Conservation (phyloP, 2,329 filamentous ascomycete genomes). For the Xylaria sp. region DNA sequence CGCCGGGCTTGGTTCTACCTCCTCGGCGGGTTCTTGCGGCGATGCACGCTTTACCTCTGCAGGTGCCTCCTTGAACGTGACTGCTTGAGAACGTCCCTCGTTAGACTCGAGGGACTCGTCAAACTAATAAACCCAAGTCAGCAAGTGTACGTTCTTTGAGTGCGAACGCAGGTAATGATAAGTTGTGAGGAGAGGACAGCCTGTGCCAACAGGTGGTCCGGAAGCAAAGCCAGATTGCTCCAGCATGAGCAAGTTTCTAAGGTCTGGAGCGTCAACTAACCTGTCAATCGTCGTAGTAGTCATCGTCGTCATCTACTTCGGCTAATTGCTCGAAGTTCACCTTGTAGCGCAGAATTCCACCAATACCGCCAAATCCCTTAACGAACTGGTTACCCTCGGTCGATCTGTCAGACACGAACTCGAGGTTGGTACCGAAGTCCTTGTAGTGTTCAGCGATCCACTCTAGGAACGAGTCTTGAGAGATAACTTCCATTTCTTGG, state of each 20-base stretch:
- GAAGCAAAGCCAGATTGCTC: constrained; percentile 16
- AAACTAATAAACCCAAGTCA: constrained; percentile 79
- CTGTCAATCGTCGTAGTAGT: constrained; percentile 76
- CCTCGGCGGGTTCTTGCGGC: constrained; percentile 50
- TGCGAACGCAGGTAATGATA: not conserved
- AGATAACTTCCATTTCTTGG: constrained; percentile 93
- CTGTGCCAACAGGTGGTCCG: constrained; percentile 6
- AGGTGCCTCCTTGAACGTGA: constrained; percentile 47
- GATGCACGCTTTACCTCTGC: constrained; percentile 48
- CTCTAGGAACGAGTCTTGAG: constrained; percentile 93
- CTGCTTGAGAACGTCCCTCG: constrained; percentile 82
- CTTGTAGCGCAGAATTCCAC: constrained; percentile 97
- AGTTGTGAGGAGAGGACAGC: not conserved
- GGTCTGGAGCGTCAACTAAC: constrained; percentile 33
- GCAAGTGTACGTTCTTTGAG: constrained; percentile 21
- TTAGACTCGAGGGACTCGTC: constrained; percentile 77
- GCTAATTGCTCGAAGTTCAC: constrained; percentile 99
- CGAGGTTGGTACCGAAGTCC: constrained; percentile 92
- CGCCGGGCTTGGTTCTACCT: constrained; percentile 31
- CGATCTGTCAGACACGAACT: constrained; percentile 97
- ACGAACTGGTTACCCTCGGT: constrained; percentile 99
- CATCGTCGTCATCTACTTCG: constrained; percentile 87
- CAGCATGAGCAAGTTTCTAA: constrained; percentile 22
- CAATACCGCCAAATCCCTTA: constrained; percentile 98
- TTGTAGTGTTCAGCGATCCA: constrained; percentile 99